phyloP scores from a whole-genome alignment of 139 green algal species.

The Astrephomene gubernaculifera region DNA sequence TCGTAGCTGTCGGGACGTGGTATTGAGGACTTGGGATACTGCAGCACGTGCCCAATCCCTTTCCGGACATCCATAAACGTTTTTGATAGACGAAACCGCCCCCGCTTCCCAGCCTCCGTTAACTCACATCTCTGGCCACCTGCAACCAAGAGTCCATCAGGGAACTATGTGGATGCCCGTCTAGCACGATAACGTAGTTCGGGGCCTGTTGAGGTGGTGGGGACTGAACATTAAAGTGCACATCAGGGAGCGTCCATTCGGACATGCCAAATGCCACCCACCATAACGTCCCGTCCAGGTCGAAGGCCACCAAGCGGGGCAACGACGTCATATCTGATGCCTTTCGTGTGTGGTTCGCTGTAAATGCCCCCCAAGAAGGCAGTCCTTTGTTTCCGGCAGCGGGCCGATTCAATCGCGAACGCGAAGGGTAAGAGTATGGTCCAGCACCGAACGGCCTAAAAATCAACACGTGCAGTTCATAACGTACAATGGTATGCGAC shows the following conservation, averaged over 20 bases:
- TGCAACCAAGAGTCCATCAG: background rate
- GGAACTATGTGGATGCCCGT: background rate
- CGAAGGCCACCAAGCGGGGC: constrained; percentile 22
- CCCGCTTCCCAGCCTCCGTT: no score
- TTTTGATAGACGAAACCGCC: no score
- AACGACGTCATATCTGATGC: constrained; percentile 13
- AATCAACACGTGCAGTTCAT: no score
- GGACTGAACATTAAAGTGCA: background rate
- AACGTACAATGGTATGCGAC: no score
- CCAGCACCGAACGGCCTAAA: no score
- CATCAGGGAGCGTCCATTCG: background rate
- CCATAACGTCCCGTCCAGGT: constrained; percentile 26
- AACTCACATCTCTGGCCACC: constrained; percentile 46
- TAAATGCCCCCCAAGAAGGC: no score
- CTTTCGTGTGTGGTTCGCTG: no score
- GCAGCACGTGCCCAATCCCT: background rate
- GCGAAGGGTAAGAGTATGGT: no score
- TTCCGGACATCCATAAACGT: no score
- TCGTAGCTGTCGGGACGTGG: background rate
- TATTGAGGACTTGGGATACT: background rate
- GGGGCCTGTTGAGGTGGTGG: background rate
- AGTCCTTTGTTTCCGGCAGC: no score
- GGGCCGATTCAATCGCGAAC: no score
- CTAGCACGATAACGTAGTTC: background rate
- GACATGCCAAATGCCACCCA: background rate